Base-by-base conservation (phyloP, 2,329 filamentous ascomycete species). In the Claviceps monticola region DNA sequence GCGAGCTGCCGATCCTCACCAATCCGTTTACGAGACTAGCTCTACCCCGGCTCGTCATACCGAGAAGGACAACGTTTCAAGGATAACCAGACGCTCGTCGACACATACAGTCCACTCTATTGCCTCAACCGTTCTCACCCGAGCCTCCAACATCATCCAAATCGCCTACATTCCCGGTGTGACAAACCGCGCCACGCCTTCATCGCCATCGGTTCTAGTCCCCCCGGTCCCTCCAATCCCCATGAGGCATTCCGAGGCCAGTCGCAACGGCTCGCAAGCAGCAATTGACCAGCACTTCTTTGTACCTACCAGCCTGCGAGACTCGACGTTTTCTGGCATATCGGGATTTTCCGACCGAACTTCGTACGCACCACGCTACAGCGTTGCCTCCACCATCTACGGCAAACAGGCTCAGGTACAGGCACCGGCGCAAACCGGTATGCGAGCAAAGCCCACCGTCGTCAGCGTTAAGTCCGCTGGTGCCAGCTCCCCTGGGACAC, bases 111-210 rank as follows among this genome's bases (percentile, higher is more conserved):
- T 91, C 51, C 79, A 85, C 61, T 97, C 91, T 13, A 88, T 98
- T 64, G 93, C 93, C 16, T 96, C 90, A 9, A 97, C 91, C 26
- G 89, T 97, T 54, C 79, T 96, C 55, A 97, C 93, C 17, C 83
- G 93, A 56, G 93, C 93, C 48, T 97, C 93, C 62, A 98, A 98
- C 72, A 91, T 98, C 65, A 98, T 98, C 61, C 93, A 97, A 70
- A 98, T 98, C 68, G 93, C 93, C 52, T 98, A 97, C 68, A 97
- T 98, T 58, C 93, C 93, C 14, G 93, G 93, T 54, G 90, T 97
- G 61, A 96, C 88, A 55, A 96, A 96, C 70, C 81, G 91, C 58
- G 89, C 90, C 13, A 83, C 84, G 7, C 86, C 87, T 5, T 83
- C 85, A n/a, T 91, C 88, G 0, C 87, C 88, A 3, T 82, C 81